phyloP scores from a whole-genome alignment of 2,329 filamentous ascomycete genomes.

The Monilinia vaccinii-corymbosi region DNA sequence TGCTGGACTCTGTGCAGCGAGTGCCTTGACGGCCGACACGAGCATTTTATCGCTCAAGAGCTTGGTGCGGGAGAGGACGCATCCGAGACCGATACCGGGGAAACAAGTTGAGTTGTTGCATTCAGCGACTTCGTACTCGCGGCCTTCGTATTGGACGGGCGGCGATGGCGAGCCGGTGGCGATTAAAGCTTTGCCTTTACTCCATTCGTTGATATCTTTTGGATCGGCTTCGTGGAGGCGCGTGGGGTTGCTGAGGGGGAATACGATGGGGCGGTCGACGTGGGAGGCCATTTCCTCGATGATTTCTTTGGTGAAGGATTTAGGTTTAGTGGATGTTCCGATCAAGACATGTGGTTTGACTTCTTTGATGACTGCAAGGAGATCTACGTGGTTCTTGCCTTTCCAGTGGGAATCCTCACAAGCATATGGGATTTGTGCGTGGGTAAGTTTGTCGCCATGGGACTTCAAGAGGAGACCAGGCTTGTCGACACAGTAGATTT shows the following conservation, averaged over 20 bases:
- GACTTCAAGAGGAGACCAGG: conserved; percentile 63
- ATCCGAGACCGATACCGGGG: conserved; percentile 75
- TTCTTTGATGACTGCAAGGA: conserved; percentile 58
- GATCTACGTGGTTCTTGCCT: conserved; percentile 42
- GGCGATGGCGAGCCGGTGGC: conserved; percentile 79
- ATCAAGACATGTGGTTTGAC: conserved; percentile 75
- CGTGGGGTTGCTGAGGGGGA: conserved; percentile 81
- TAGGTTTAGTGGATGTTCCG: conserved; percentile 72
- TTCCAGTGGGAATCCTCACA: conserved; percentile 57
- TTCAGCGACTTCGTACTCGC: conserved; percentile 53
- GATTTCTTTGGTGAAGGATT: conserved; percentile 64
- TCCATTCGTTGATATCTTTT: conserved; percentile 68
- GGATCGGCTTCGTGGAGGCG: conserved; percentile 75
- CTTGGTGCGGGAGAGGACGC: conserved; percentile 58
- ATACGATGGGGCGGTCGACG: conserved; percentile 62
- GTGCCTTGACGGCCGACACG: conserved; percentile 66
- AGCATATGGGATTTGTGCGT: conserved; percentile 59
- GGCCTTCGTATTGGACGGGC: conserved; percentile 53
- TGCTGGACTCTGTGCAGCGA: conserved; percentile 64
- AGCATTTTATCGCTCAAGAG: conserved; percentile 70
- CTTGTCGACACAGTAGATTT: conserved; percentile 70
- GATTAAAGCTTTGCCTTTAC: conserved; percentile 64
- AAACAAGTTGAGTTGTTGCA: conserved; percentile 87
- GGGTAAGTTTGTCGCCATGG: conserved; percentile 50
- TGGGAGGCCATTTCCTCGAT: conserved; percentile 68